Evolutionary conservation across 441 rosid genomes (phyloP), one percentile per base, ranked within the genome.

Genomic region (Mallotus repandus): DNA sequence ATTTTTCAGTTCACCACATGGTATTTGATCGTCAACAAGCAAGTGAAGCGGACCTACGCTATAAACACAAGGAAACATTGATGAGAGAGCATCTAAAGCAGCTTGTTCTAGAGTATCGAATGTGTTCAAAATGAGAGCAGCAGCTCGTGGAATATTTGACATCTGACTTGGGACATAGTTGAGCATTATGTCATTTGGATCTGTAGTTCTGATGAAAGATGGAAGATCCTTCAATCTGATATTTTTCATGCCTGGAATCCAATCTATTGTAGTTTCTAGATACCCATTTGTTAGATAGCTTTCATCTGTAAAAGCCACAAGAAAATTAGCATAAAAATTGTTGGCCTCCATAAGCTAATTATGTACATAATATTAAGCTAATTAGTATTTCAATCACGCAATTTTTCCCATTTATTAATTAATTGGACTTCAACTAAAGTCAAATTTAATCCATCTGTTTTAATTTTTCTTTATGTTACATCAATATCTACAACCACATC

Each of bases 111-210:
- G n/a, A 22, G 68, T 43, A 18, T 77, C 76, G 12, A 72, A 77
- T 12, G 76, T 77, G 68, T 77, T 77, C 4, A 77, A 16, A 32
- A 77, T 60, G 38, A 77, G 55, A 5, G 80, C 80, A 43, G 56
- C 57, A 52, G 69, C 76, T 58, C 68, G 72, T 12, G 62, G 55
- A 9, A 57, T 13, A 10, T 45, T 59, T 52, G 38, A 48, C 3
- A 54, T 49, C 48, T 66, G 58, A 21, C 53, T 43, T 5, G 5
- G 11, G 9, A 46, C 3, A 53, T 19, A 77, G 43, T 72, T 68
- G n/a, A 77, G 25, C 76, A 72, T 50, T 18, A 56, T 25, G n/a
- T 52, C 73, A 10, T 72, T 54, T 38, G 35, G 14, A 43, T 77
- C 76, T n/a, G 76, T 71, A 1, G 80, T 77, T 60, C 64, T 68